These are phyloP conservation scores for Coffea canephora DNA, from an alignment of 257 asterid genomes.

Conservation along the genomic window DNA sequence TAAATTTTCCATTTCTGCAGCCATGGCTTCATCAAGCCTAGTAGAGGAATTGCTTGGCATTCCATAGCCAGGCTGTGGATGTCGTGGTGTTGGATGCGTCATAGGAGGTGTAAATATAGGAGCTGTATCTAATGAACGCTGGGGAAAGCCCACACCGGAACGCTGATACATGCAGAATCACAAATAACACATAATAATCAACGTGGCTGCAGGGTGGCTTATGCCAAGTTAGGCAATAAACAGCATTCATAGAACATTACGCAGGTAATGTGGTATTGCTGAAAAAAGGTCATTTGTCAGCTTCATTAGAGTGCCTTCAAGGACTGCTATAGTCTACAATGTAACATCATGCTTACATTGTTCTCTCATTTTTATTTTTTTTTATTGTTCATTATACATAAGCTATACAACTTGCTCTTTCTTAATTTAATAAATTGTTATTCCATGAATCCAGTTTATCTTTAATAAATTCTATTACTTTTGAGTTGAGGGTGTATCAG, in stretches of 20 bases:
- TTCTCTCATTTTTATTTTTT: too few relatives aligned
- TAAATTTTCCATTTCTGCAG: constrained; percentile 53
- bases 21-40: constrained; percentile 92
- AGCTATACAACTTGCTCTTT: too few relatives aligned
- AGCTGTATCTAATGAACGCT: constrained; percentile 53
- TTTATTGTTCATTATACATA: too few relatives aligned
- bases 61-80: constrained; percentile 83
- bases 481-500: too few relatives aligned
- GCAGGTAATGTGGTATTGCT: neutral
- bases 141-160: constrained; percentile 72
- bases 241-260: neutral
- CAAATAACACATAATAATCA: neutral
- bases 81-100: constrained; percentile 48
- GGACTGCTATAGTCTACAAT: neutral
- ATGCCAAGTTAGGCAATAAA: neutral
- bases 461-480: too few relatives aligned
- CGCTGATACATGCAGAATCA: constrained; percentile 49
- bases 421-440: too few relatives aligned
- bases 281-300: neutral
- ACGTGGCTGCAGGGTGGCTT: neutral
- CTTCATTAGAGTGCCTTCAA: neutral
- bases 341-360: neutral
- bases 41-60: constrained; percentile 88
- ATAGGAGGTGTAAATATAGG: constrained; percentile 80
- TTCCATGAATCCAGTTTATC: too few relatives aligned